Conservation (phyloP, 768 basidiomycete species). For the Tylopilus balloui region DNA sequence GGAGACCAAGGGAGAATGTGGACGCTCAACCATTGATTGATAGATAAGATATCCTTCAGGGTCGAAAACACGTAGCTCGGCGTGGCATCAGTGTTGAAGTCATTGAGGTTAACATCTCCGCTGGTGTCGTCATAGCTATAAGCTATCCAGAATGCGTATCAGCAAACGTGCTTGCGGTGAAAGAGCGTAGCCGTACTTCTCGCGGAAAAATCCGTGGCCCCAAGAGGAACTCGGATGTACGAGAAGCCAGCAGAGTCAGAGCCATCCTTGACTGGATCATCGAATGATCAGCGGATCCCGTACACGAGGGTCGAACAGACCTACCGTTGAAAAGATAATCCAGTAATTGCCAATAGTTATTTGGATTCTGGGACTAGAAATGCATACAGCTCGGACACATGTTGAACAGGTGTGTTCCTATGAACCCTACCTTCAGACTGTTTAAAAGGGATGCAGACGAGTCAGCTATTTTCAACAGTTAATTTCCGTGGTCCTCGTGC, state of each 20-base stretch:
- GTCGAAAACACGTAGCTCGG: slow-evolving; percentile 63
- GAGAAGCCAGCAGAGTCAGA: slow-evolving; percentile 62
- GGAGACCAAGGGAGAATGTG: slow-evolving; percentile 74
- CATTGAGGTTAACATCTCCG: slow-evolving; percentile 54
- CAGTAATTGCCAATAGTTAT: slow-evolving; percentile 56
- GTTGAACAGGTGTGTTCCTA: background rate
- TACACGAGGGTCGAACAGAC: background rate
- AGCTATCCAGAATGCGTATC: slow-evolving; percentile 29
- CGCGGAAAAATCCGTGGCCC: slow-evolving; percentile 70
- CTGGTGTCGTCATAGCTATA: slow-evolving; percentile 65
- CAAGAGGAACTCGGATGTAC: slow-evolving; percentile 65
- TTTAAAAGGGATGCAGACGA: slow-evolving; percentile 59
- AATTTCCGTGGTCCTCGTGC: background rate
- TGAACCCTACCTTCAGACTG: slow-evolving; percentile 54
- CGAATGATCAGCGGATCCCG: background rate
- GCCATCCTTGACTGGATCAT: slow-evolving; percentile 47
- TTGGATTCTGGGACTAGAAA: slow-evolving; percentile 44
- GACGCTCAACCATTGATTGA: slow-evolving; percentile 51
- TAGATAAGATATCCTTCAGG: slow-evolving; percentile 55
- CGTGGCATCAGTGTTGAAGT: slow-evolving; percentile 53
- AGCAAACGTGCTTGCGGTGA: background rate
- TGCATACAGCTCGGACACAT: slow-evolving; percentile 3
- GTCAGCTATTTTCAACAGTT: slow-evolving; percentile 46
- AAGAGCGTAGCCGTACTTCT: slow-evolving; percentile 35
- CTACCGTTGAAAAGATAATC: slow-evolving; percentile 50